Evolutionary conservation across 345 rosid genomes (phyloP).

Genomic region (Pistacia integerrima): DNA sequence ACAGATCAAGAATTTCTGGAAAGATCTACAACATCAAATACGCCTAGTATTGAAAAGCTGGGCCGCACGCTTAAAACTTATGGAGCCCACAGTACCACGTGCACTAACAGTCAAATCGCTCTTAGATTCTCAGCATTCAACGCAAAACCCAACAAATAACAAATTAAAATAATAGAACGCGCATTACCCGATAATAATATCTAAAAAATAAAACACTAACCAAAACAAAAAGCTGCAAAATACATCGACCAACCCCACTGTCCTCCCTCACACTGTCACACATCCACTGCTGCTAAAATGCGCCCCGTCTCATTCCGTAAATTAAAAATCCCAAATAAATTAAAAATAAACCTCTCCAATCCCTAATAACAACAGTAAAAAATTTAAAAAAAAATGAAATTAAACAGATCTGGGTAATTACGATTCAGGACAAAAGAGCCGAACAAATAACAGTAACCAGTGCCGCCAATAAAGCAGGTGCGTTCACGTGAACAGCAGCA

Average conservation of each 20-base stretch:
- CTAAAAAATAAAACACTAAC: background rate
- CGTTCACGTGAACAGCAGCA: constrained; percentile 43
- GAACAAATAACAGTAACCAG: constrained; percentile 38
- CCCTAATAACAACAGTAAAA: background rate
- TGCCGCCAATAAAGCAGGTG: constrained; percentile 40
- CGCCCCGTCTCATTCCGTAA: constrained; percentile 15
- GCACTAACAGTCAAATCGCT: constrained; percentile 12
- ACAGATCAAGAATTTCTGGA: background rate
- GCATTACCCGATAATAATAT: background rate
- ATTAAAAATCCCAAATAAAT: constrained; percentile 21
- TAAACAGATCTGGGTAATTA: constrained; percentile 21
- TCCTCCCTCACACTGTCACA: background rate
- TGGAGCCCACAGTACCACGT: constrained; percentile 21
- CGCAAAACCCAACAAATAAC: constrained; percentile 15
- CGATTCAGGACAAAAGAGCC: constrained; percentile 42
- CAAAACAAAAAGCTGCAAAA: background rate
- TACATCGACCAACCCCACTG: background rate
- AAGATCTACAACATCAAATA: background rate
- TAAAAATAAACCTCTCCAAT: constrained; percentile 14
- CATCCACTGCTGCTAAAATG: constrained; percentile 7
- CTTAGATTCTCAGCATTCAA: background rate
- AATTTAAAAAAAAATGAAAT: background rate
- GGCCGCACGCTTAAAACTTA: background rate
- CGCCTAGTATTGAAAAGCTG: background rate
- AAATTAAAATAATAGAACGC: constrained; percentile 16